Percentiles rank a stretch among this genome's conserved stretches.
phyloP scores from a whole-genome alignment of 306 rosid species.

The Vachellia collinsii region DNA sequence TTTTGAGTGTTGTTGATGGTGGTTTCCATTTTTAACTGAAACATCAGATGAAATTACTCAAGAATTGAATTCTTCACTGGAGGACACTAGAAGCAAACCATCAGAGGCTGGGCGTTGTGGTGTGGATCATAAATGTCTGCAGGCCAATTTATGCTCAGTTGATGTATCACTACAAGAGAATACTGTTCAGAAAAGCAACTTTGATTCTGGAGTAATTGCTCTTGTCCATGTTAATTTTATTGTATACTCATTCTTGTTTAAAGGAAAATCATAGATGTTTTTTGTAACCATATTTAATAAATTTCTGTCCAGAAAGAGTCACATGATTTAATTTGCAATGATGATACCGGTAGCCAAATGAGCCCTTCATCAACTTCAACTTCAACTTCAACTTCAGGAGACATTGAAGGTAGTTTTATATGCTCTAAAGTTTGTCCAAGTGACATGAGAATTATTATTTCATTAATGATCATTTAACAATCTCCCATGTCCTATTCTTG shows the following conservation, averaged over 20 bases:
- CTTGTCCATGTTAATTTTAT: constrained; percentile 13
- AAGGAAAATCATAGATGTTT: constrained; percentile 14
- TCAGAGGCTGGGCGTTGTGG: constrained; percentile 34
- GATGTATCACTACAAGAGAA: constrained; percentile 32
- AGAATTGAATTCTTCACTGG: constrained; percentile 23
- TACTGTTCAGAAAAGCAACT: constrained; percentile 30
- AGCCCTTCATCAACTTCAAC: constrained; percentile 45
- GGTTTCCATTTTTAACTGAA: constrained; percentile 22
- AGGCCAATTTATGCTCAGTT: constrained; percentile 21
- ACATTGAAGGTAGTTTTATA: constrained; percentile 42
- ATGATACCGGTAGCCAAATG: constrained; percentile 30
- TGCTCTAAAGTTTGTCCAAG: background rate
- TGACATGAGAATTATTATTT: constrained; percentile 16
- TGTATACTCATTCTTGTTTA: background rate
- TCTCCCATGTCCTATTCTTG: constrained; percentile 7
- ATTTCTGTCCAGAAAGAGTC: constrained; percentile 45
- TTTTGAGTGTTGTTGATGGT: constrained; percentile 11
- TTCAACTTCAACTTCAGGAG: constrained; percentile 43
- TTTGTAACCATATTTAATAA: constrained; percentile 1
- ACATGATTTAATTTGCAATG: constrained; percentile 36
- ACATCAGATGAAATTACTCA: constrained; percentile 28
- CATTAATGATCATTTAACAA: background rate
- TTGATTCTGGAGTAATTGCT: constrained; percentile 49
- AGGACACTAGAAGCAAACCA: constrained; percentile 25
- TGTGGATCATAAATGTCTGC: constrained; percentile 8